phyloP scores from a whole-genome alignment of 805 yeast genomes.

The Candida rishiriensis region DNA sequence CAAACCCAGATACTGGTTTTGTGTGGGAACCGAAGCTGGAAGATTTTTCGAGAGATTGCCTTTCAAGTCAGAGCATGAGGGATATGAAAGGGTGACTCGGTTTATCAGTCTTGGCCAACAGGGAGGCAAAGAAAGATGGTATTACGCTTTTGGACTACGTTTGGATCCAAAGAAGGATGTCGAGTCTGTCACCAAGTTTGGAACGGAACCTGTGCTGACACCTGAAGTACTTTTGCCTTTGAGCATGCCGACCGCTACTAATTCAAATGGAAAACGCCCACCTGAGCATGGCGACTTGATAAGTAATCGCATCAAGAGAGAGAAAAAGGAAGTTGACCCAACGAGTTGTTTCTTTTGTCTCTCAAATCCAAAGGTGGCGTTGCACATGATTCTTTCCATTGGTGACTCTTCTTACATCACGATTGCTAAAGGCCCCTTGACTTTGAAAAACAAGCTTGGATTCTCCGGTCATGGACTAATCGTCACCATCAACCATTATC shows the following conservation, averaged over 20 bases:
- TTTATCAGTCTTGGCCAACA: conserved; percentile 62
- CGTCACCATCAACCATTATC: conserved; percentile 71
- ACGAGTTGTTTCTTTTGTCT: conserved; percentile 76
- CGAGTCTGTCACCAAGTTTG: conserved; percentile 15
- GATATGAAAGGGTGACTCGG: conserved; percentile 42
- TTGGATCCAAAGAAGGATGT: conserved; percentile 23
- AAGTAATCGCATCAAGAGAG: conserved; percentile 20
- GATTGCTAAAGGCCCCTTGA: conserved; percentile 81
- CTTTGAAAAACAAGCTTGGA: conserved; percentile 42
- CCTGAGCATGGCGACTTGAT: neutral
- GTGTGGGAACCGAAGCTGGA: conserved; percentile 46
- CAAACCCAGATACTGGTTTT: conserved; percentile 67
- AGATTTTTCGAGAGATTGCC: conserved; percentile 52
- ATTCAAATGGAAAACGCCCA: neutral
- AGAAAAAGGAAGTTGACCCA: conserved; percentile 43
- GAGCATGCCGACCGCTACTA: neutral
- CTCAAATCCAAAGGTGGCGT: conserved; percentile 69
- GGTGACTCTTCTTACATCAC: conserved; percentile 66
- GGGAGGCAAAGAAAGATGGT: conserved; percentile 60
- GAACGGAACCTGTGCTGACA: conserved; percentile 6
- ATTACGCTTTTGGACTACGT: conserved; percentile 61
- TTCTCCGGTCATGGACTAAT: conserved; percentile 82
- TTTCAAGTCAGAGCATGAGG: conserved; percentile 40
- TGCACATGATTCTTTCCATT: conserved; percentile 77
- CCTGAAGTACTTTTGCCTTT: neutral